Evolutionary conservation across 2,329 filamentous ascomycete species (phyloP).

Genomic region (Mollisiaceae sp.): DNA sequence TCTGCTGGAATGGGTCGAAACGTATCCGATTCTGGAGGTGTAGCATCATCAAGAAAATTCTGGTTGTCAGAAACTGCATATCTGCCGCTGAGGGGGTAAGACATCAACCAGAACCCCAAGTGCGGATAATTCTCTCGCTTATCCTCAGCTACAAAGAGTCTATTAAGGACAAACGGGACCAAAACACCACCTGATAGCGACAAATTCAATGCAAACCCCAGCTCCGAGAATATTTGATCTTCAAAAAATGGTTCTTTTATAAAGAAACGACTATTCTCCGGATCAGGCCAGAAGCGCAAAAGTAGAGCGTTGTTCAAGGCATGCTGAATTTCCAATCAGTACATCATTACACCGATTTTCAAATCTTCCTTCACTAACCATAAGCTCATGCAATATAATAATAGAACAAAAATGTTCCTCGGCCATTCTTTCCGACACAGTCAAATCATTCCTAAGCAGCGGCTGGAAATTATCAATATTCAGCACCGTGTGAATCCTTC

Average conservation of each 20-base stretch:
- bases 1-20: slow-evolving; percentile 1
- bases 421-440: background rate
- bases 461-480: background rate
- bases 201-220: background rate
- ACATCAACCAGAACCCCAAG: background rate
- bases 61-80: background rate
- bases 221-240: background rate
- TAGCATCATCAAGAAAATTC: background rate
- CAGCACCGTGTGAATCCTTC: background rate
- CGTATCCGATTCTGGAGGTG: background rate
- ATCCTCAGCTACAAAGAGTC: background rate
- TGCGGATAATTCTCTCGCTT: background rate
- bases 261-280: background rate
- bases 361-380: background rate
- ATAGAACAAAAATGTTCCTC: background rate
- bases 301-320: background rate
- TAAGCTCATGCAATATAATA: background rate
- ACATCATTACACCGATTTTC: background rate
- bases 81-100: background rate
- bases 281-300: background rate
- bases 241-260: background rate
- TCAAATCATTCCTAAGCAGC: slow-evolving; percentile 8
- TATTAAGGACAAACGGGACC: background rate
- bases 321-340: background rate
- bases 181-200: background rate